These are phyloP conservation scores for Helicocarpus griseus DNA, from an alignment of 2,329 filamentous ascomycete genomes.

Conservation along the genomic window DNA sequence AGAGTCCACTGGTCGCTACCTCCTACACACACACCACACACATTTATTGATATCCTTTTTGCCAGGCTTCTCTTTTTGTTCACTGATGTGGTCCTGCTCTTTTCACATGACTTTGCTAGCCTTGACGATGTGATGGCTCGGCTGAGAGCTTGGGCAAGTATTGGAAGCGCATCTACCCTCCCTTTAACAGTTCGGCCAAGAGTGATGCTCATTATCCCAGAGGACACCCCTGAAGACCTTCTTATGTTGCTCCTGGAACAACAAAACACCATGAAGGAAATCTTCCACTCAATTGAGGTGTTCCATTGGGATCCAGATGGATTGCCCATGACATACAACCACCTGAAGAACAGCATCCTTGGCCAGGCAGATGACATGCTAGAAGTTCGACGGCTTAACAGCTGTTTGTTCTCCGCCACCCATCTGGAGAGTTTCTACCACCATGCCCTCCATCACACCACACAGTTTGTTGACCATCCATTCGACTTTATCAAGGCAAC, in stretches of 20 bases:
- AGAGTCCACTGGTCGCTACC: no score
- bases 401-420: background rate
- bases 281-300: background rate
- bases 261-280: background rate
- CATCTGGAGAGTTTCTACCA: background rate
- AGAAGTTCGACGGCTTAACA: background rate
- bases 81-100: slow-evolving; percentile 17
- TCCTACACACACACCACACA: no score
- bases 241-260: background rate
- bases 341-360: background rate
- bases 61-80: slow-evolving; percentile 17
- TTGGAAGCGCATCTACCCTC: slow-evolving; percentile 10
- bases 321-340: background rate
- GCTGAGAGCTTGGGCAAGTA: slow-evolving; percentile 11
- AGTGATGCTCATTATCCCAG: slow-evolving; percentile 4
- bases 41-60: no score
- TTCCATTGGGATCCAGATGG: no score
- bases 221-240: background rate
- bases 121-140: slow-evolving; percentile 10
- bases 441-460: background rate
- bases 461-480: background rate
- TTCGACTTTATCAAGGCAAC: background rate
- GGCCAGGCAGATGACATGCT: background rate
- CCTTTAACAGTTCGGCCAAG: slow-evolving; percentile 1
- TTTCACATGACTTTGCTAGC: slow-evolving; percentile 15